phyloP scores from a whole-genome alignment of 78 protist species.

The Tieghemostelium lacteum region DNA sequence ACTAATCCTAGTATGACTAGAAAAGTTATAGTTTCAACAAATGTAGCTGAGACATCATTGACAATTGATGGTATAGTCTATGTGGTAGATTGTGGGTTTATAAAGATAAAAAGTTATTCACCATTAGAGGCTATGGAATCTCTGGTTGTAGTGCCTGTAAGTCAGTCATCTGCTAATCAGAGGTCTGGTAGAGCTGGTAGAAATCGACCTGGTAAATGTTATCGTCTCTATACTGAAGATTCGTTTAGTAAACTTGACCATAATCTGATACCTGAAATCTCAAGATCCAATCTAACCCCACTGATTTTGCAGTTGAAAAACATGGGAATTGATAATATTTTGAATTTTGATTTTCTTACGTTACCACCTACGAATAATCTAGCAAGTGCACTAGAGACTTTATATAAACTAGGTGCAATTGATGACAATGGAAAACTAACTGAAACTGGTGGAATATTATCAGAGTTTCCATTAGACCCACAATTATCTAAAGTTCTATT shows the following conservation, averaged over 20 bases:
- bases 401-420: constrained; percentile 93
- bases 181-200: constrained; percentile 98
- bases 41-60: constrained; percentile 97
- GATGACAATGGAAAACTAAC: constrained; percentile 75
- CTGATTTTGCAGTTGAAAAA: constrained; percentile 89
- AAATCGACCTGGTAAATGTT: constrained; percentile 83
- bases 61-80: constrained; percentile 95
- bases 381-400: constrained; percentile 63
- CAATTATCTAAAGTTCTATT: constrained; percentile 75
- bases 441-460: constrained; percentile 78
- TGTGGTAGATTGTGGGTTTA: constrained; percentile 96
- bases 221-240: constrained; percentile 78
- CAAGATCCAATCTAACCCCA: constrained; percentile 78
- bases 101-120: constrained; percentile 88
- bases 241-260: neutral
- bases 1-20: constrained; percentile 68
- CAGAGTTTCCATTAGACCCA: constrained; percentile 92
- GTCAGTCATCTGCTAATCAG: constrained; percentile 91
- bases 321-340: constrained; percentile 90
- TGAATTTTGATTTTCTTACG: constrained; percentile 89
- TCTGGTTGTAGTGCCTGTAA: constrained; percentile 89
- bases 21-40: constrained; percentile 95
- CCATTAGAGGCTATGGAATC: constrained; percentile 92
- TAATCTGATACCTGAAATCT: constrained; percentile 90
- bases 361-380: constrained; percentile 87